Conservation (phyloP, 192 early-diverging fungal genomes). For the Coemansia sp. region DNA sequence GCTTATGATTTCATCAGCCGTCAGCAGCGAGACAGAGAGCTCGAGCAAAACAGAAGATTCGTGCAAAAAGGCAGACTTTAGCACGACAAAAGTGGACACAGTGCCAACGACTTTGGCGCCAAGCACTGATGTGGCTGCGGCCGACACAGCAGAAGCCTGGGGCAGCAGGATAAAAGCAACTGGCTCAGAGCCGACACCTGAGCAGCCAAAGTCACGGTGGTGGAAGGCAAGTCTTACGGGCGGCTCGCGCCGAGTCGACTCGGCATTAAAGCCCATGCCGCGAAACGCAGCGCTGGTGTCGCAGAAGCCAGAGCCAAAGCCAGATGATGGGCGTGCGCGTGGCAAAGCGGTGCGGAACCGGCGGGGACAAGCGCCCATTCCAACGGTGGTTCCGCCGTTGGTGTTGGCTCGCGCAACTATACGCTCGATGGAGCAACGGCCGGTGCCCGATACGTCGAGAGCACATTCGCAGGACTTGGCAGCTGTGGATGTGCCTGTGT, state of each 20-base stretch:
- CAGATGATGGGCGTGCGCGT: neutral
- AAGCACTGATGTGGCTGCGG: neutral
- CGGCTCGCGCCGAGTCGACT: constrained; percentile 1
- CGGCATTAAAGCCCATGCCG: neutral
- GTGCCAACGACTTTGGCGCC: no score
- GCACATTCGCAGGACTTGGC: constrained; percentile 5
- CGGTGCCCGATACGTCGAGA: neutral
- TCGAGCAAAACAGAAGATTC: neutral
- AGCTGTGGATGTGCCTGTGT: neutral
- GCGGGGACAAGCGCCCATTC: constrained; percentile 31
- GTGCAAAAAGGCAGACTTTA: no score
- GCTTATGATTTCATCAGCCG: neutral
- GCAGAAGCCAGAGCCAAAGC: neutral
- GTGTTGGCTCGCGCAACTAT: constrained; percentile 22
- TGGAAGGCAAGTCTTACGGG: constrained; percentile 45
- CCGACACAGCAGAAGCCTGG: constrained; percentile 16
- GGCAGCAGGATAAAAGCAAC: constrained; percentile 12
- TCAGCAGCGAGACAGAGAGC: neutral
- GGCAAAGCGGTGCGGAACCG: constrained; percentile 7
- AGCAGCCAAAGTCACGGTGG: constrained; percentile 30
- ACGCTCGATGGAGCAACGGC: constrained; percentile 1
- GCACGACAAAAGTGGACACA: no score
- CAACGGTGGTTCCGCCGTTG: constrained; percentile 43
- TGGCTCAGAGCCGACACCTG: constrained; percentile 3
- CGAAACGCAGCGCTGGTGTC: neutral